Evolutionary conservation across 2,329 filamentous ascomycete species (phyloP), one percentile per base, ranked within the genome.

Genomic region (Corinectria fuckeliana): DNA sequence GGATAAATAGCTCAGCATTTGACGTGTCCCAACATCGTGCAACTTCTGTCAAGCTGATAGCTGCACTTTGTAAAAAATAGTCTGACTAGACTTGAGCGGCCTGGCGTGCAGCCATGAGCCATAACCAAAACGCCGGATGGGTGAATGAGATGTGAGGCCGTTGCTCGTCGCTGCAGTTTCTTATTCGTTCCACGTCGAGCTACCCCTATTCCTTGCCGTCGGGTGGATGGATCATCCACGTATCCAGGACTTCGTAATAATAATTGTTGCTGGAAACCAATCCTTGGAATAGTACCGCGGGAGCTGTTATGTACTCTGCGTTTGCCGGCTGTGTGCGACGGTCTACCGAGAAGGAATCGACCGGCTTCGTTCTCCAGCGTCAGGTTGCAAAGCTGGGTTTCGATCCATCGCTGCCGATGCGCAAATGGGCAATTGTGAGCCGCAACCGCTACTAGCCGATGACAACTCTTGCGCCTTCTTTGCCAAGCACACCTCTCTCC

Each of bases 401-500:
- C 54, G 54, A 53, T 48, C 30, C 51, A 61, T 58, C 45, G 54
- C 62, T 50, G 61, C 45, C 38, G 61, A 42, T 56, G 51, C 56
- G 50, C 45, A 56, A 63, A 59, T 54, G 59, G 54, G 56, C 58
- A 58, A 45, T 41, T 54, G 26, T 51, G 61, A 64, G 67, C 62
- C 59, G 53, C 50, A 25, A 58, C 59, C 67, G 49, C 50, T 48
- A 66, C 63, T 80, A 91, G 69, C 86, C 88, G 72, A 94, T 90
- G 56, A 94, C 85, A 64, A 92, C 89, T 73, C 95, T 85, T 10
- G 95, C 93, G 14, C 95, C 95, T 75, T 98, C 93, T 74, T 98
- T 98, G 57, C 95, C 95, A 58, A 99, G 74, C 7, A 99, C 93
- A 58, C 95, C 95, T 55, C 92, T 86, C 78, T 98, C 93, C 75